phyloP scores from a whole-genome alignment of 2,329 filamentous ascomycete species.

The Neurospora sp. region DNA sequence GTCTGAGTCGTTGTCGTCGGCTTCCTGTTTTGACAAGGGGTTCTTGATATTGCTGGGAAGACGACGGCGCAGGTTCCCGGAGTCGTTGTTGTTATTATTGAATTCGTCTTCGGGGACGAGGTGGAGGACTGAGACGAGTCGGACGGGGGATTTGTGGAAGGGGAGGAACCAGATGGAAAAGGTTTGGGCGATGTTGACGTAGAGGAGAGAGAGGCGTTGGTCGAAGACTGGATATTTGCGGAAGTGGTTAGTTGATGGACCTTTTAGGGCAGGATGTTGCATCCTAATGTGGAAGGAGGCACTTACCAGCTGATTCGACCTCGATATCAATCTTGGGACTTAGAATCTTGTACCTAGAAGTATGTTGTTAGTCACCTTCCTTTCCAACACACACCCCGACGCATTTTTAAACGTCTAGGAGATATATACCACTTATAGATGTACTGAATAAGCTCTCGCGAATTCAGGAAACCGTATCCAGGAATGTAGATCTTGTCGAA shows the following conservation, averaged over 20 bases:
- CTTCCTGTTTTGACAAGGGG: not conserved
- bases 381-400: not conserved
- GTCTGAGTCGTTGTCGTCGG: not conserved
- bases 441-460: constrained; percentile 53
- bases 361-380: not conserved
- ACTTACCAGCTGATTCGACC: constrained; percentile 47
- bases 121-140: constrained; percentile 57
- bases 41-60: not conserved
- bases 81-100: not conserved
- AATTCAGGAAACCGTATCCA: constrained; percentile 39
- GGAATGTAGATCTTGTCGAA: constrained; percentile 34
- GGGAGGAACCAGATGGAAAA: constrained; percentile 73
- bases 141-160: constrained; percentile 58
- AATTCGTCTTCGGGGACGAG: constrained; percentile 37
- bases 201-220: constrained; percentile 53
- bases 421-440: constrained; percentile 57
- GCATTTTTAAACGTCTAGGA: not conserved
- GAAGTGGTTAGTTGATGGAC: not conserved
- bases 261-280: not conserved
- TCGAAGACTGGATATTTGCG: constrained; percentile 49
- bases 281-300: not conserved
- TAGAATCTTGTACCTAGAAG: constrained; percentile 53
- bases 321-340: constrained; percentile 61
- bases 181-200: constrained; percentile 61
- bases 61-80: constrained; percentile 1